Evolutionary conservation across 1,139 yeast genomes (phyloP).

Genomic region (Hansenula lynferdii): DNA sequence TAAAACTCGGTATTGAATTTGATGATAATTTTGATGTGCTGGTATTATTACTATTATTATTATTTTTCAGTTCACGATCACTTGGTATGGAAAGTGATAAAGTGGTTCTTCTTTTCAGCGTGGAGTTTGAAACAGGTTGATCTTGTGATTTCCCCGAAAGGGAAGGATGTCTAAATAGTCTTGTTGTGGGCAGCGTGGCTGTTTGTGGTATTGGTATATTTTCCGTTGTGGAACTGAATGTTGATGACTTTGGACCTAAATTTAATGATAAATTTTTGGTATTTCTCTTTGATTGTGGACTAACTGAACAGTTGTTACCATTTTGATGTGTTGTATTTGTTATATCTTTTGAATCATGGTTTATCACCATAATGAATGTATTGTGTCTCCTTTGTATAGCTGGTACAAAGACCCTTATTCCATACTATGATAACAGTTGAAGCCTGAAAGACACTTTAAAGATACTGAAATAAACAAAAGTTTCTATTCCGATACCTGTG

Average conservation of each 20-base stretch:
- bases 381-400: too few relatives aligned
- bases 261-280: slow-evolving; percentile 5
- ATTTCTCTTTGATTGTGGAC: slow-evolving; percentile 6
- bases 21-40: slow-evolving; percentile 13
- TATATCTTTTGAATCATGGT: too few relatives aligned
- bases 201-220: not conserved
- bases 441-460: too few relatives aligned
- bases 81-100: slow-evolving; percentile 21
- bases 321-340: too few relatives aligned
- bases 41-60: not conserved
- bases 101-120: slow-evolving; percentile 20
- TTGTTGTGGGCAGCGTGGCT: slow-evolving; percentile 6
- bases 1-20: slow-evolving; percentile 13
- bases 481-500: too few relatives aligned
- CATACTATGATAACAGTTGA: too few relatives aligned
- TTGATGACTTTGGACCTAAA: not conserved
- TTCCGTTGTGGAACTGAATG: slow-evolving; percentile 1
- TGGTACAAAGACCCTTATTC: too few relatives aligned
- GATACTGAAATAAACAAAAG: too few relatives aligned
- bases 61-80: slow-evolving; percentile 8
- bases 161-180: slow-evolving; percentile 22
- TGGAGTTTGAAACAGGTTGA: not conserved
- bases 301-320: too few relatives aligned
- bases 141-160: slow-evolving; percentile 7
- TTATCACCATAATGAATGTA: too few relatives aligned